Conservation (phyloP, 192 early-diverging fungal species). For the Gaertneriomyces semiglobifer region DNA sequence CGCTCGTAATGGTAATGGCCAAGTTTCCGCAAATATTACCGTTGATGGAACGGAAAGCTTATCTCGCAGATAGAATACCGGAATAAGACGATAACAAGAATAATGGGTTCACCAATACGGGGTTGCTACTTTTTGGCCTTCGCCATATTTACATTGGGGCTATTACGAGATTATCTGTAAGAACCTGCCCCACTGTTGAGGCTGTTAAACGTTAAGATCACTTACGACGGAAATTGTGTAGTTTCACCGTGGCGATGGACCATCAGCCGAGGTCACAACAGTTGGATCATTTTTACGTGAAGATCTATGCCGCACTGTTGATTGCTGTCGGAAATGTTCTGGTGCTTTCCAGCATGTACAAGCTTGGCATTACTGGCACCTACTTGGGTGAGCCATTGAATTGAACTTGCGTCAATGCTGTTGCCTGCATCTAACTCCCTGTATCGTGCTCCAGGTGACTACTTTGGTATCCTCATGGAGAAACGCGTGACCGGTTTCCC, state of each 20-base stretch:
- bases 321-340: constrained; percentile 65
- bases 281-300: constrained; percentile 48
- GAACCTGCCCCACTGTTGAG: background rate
- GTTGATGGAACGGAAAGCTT: background rate
- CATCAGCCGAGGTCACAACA: constrained; percentile 59
- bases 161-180: constrained; percentile 75
- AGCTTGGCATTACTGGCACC: constrained; percentile 84
- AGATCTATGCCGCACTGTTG: constrained; percentile 40
- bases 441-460: constrained; percentile 62
- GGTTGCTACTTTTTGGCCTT: constrained; percentile 82
- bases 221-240: constrained; percentile 15
- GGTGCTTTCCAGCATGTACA: constrained; percentile 80
- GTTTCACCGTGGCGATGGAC: constrained; percentile 66
- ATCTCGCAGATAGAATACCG: constrained; percentile 62
- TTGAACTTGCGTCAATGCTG: background rate
- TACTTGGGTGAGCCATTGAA: constrained; percentile 65
- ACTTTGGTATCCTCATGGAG: constrained; percentile 86
- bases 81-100: constrained; percentile 63
- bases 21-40: background rate
- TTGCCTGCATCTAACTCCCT: background rate
- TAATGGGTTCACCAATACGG: constrained; percentile 64
- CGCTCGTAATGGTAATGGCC: constrained; percentile 63
- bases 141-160: constrained; percentile 76
- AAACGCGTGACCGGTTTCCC: constrained; percentile 83
- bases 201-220: too few relatives aligned